These are phyloP conservation scores for Naganishia vaughanmartiniae DNA, from an alignment of 768 basidiomycete genomes.

Conservation along the genomic window DNA sequence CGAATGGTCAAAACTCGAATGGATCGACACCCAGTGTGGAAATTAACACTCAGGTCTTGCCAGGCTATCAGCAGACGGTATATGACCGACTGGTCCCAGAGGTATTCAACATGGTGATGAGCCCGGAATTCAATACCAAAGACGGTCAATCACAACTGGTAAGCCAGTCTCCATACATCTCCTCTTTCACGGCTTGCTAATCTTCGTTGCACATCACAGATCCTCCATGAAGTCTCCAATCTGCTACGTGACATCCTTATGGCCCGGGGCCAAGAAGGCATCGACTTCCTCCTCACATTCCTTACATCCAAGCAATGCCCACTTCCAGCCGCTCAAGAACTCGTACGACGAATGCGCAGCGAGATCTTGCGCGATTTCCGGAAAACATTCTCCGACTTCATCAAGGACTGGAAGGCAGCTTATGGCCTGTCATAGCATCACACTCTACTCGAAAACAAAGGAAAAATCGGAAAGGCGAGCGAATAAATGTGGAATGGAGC, in stretches of 20 bases:
- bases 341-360: slow-evolving; percentile 53
- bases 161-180: slow-evolving; percentile 47
- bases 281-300: slow-evolving; percentile 76
- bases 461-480: not conserved
- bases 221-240: slow-evolving; percentile 82
- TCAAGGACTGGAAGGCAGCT: slow-evolving; percentile 45
- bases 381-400: slow-evolving; percentile 50
- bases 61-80: slow-evolving; percentile 87
- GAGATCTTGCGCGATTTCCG: slow-evolving; percentile 49
- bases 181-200: not conserved
- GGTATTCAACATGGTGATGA: slow-evolving; percentile 75
- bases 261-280: slow-evolving; percentile 75
- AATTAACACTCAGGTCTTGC: slow-evolving; percentile 57
- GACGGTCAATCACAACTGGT: slow-evolving; percentile 84
- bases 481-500: not conserved
- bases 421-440: not conserved
- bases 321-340: slow-evolving; percentile 68
- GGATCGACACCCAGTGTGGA: slow-evolving; percentile 39
- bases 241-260: slow-evolving; percentile 75
- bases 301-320: slow-evolving; percentile 90
- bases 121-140: slow-evolving; percentile 77
- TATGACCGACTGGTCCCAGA: slow-evolving; percentile 80
- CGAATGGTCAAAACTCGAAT: slow-evolving; percentile 52
- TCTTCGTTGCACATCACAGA: slow-evolving; percentile 55
- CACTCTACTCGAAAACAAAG: too few relatives aligned